phyloP scores from a whole-genome alignment of 345 rosid species.

The Cardiospermum halicacabum region DNA sequence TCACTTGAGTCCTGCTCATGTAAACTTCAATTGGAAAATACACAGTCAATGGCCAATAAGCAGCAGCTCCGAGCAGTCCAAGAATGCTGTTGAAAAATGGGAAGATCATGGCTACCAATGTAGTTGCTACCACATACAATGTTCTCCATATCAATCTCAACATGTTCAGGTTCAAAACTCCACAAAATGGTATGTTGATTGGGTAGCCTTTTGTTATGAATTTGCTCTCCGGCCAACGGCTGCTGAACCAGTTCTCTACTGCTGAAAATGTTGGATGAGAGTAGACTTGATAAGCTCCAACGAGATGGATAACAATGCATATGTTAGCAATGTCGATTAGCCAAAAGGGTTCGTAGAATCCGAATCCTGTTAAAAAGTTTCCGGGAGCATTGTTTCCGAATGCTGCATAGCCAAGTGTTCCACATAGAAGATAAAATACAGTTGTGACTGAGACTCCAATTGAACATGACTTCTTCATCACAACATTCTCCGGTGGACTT shows the following conservation, averaged over 20 bases:
- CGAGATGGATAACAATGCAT: constrained; percentile 70
- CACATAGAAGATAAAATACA: constrained; percentile 65
- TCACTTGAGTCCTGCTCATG: constrained; percentile 42
- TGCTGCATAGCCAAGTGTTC: constrained; percentile 81
- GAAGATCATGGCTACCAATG: constrained; percentile 64
- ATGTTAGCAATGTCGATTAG: constrained; percentile 72
- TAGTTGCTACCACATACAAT: constrained; percentile 46
- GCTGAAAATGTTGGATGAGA: constrained; percentile 57
- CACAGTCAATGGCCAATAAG: constrained; percentile 81
- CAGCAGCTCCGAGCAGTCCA: constrained; percentile 64
- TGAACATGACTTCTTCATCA: constrained; percentile 56
- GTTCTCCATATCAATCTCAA: constrained; percentile 79
- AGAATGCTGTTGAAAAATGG: constrained; percentile 82
- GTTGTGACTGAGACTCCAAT: constrained; percentile 56
- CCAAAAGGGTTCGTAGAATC: constrained; percentile 85
- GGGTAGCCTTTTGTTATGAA: constrained; percentile 45
- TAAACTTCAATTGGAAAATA: constrained; percentile 83
- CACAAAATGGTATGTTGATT: constrained; percentile 31
- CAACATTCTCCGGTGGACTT: constrained; percentile 52
- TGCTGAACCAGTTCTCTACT: constrained; percentile 42
- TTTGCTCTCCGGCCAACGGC: constrained; percentile 52
- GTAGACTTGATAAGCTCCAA: constrained; percentile 82
- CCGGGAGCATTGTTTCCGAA: constrained; percentile 80
- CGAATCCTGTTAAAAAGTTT: constrained; percentile 82
- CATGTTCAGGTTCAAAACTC: constrained; percentile 38